These are phyloP conservation scores for Sistotremastrum suecicum DNA, from an alignment of 768 basidiomycete species.

Conservation along the genomic window DNA sequence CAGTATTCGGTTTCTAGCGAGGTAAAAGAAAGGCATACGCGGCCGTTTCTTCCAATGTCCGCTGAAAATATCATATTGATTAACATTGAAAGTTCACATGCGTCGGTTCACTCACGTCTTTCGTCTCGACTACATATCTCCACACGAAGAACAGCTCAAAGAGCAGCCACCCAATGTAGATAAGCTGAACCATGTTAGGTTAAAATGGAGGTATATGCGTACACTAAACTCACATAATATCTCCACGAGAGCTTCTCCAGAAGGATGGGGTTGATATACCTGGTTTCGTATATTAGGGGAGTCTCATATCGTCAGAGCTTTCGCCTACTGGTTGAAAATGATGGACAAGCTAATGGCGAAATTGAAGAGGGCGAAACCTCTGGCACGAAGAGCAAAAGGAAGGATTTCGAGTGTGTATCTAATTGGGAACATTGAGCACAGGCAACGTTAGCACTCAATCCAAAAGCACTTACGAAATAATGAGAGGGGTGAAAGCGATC, in stretches of 20 bases:
- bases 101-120: not conserved
- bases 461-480: constrained; percentile 17
- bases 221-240: not conserved
- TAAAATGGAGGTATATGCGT: not conserved
- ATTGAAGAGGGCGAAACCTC: constrained; percentile 24
- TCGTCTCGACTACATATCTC: not conserved
- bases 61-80: constrained; percentile 6
- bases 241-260: constrained; percentile 11
- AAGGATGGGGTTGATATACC: constrained; percentile 24
- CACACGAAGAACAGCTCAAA: constrained; percentile 3
- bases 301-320: constrained; percentile 14
- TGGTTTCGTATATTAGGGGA: constrained; percentile 8
- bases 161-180: constrained; percentile 8
- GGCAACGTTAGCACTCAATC: not conserved
- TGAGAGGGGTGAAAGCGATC: constrained; percentile 28
- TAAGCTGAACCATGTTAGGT: not conserved
- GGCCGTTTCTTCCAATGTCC: constrained; percentile 20
- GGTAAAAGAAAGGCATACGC: constrained; percentile 11
- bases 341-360: constrained; percentile 25
- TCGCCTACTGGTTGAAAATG: constrained; percentile 29
- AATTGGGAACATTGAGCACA: not conserved
- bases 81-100: not conserved
- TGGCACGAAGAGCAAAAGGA: constrained; percentile 26
- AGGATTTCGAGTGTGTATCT: constrained; percentile 30
- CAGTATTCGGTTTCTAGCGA: not conserved